Conservation (phyloP, 2,329 filamentous ascomycete species). For the Penicillium polonicum region DNA sequence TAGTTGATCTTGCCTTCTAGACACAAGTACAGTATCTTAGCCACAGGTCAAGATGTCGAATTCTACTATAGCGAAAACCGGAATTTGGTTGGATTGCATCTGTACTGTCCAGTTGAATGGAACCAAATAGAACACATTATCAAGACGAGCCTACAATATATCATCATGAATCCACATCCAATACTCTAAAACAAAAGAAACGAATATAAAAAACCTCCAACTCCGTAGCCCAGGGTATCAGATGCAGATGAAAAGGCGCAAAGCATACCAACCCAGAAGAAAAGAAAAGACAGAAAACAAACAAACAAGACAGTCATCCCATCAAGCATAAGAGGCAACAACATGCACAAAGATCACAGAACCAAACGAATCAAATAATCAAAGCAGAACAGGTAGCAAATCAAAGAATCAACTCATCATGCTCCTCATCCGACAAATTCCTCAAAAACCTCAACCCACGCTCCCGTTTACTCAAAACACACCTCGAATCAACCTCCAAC, state of each 20-base stretch:
- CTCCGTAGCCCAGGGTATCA: constrained; percentile 27
- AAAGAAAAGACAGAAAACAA: neutral
- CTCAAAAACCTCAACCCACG: constrained; percentile 36
- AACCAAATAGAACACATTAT: neutral
- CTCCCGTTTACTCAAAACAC: constrained; percentile 36
- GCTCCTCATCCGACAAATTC: constrained; percentile 34
- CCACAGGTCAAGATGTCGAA: neutral
- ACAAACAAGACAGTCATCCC: neutral
- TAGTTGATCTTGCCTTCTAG: neutral
- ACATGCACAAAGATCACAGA: constrained; percentile 12
- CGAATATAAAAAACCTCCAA: constrained; percentile 17
- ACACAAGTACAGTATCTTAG: neutral
- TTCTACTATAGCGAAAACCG: neutral
- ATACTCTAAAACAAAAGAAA: constrained; percentile 6
- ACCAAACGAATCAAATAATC: constrained; percentile 27
- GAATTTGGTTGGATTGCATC: neutral
- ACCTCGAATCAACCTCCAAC: constrained; percentile 38
- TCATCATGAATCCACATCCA: neutral
- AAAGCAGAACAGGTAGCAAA: constrained; percentile 12
- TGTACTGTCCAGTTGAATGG: neutral
- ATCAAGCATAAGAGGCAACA: neutral
- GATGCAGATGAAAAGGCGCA: constrained; percentile 16
- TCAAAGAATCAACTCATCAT: constrained; percentile 36
- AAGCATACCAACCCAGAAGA: constrained; percentile 4
- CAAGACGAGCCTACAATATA: neutral